Base-by-base conservation (phyloP, 106 monocot species). In the Amphibolis antarctica region DNA sequence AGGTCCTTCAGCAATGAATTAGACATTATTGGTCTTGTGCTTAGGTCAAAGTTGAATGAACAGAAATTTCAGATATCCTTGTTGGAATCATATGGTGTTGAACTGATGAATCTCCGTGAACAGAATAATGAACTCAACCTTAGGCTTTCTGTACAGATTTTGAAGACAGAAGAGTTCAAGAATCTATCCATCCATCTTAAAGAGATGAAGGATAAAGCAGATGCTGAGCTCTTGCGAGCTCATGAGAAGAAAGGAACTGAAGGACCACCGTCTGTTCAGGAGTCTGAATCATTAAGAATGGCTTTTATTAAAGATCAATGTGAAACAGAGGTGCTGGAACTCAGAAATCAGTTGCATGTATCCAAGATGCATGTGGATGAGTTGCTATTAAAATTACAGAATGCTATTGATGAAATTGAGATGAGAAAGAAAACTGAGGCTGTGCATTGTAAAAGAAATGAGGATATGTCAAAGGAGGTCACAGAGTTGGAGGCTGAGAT, bases 141-240 rank as follows among this genome's bases (percentile, higher is more conserved):
- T 36, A 87, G 79, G 60, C 83, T 99, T 24, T 85, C 83, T 52
- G 91, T 91, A 59, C 98, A 91, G 66, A 85, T 67, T 75, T 58
- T 88, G 71, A 99, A 85, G 77, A 76, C 98, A 60, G 91, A 99
- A 69, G 91, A 99, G 68, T 99, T 82, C 55, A 99, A 81, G 75
- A 91, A 81, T 30, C 58, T 99, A 48, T 91, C 91, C 28, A 77
- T 83, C 54, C 91, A 85, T 75, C 69, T 99, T 44, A 83, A 78
- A 76, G 93, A 93, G 69, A 78, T 83, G 11, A 96, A 89, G 59
- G 89, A 96, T 72, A 96, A 89, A 71, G 81, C 89, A 62, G 89
- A 82, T 48, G 70, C 77, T 56, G 83, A 86, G 56, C 72, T 57
- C 55, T 36, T 74, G 59, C 88, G 78, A 59, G 69, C 67, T 70